Conservation (phyloP, 2,329 filamentous ascomycete genomes). For the Alternaria infectoria region DNA sequence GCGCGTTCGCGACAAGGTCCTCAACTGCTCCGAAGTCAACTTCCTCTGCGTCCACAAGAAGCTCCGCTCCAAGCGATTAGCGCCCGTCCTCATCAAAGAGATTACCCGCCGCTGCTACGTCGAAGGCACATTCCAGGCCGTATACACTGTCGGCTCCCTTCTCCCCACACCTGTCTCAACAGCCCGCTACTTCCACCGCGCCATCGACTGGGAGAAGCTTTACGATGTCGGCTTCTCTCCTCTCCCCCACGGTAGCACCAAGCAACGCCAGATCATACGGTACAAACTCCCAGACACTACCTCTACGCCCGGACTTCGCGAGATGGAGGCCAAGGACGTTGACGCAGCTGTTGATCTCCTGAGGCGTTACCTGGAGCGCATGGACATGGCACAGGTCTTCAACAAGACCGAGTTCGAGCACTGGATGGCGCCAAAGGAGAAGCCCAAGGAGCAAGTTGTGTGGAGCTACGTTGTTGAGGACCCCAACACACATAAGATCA, state of each 20-base stretch:
- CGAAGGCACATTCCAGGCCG: slow-evolving; percentile 86
- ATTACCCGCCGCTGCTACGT: slow-evolving; percentile 92
- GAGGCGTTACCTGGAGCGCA: slow-evolving; percentile 77
- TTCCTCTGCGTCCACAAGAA: slow-evolving; percentile 99
- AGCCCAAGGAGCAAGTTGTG: slow-evolving; percentile 72
- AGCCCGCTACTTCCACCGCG: slow-evolving; percentile 93
- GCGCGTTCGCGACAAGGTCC: slow-evolving; percentile 74
- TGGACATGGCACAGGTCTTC: slow-evolving; percentile 84
- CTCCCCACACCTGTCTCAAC: slow-evolving; percentile 91
- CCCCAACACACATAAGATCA: slow-evolving; percentile 75
- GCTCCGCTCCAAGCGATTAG: slow-evolving; percentile 87
- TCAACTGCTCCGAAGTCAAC: slow-evolving; percentile 92
- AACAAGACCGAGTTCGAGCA: slow-evolving; percentile 81
- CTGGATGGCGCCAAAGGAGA: slow-evolving; percentile 77
- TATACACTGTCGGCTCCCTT: slow-evolving; percentile 92
- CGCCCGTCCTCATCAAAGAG: slow-evolving; percentile 96
- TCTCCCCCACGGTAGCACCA: slow-evolving; percentile 81
- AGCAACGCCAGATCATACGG: slow-evolving; percentile 81
- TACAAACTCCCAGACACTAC: slow-evolving; percentile 82
- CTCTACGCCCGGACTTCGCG: slow-evolving; percentile 74
- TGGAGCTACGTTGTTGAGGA: slow-evolving; percentile 91
- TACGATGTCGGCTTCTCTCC: slow-evolving; percentile 95
- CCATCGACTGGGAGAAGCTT: slow-evolving; percentile 94
- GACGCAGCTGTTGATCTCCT: slow-evolving; percentile 77
- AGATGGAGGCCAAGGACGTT: slow-evolving; percentile 80